Conservation (phyloP, 352 stramenopile genomes). For the Phytophthora tubulina region DNA sequence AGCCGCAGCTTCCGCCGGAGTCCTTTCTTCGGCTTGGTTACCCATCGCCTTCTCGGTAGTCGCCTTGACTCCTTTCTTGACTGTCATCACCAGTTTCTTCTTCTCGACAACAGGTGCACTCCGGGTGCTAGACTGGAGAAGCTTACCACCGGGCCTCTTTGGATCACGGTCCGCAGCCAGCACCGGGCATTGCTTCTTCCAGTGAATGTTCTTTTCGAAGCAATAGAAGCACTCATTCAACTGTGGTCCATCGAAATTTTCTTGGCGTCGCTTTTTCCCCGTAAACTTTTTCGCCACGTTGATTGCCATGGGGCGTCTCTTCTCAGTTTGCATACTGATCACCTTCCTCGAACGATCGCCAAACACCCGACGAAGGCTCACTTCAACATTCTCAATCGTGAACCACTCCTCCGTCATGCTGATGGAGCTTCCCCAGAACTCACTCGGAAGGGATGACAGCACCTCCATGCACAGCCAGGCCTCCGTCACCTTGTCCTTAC, state of each 20-base stretch:
- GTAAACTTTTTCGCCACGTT: constrained; percentile 7
- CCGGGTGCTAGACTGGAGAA: background rate
- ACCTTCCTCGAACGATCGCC: constrained; percentile 20
- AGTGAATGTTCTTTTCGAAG: constrained; percentile 4
- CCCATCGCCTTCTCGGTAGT: background rate
- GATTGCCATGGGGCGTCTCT: background rate
- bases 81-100: background rate
- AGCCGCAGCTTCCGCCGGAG: background rate
- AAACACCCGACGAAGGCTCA: constrained; percentile 1
- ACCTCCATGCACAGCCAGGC: constrained; percentile 20
- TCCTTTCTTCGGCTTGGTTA: too few species aligned
- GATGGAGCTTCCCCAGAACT: constrained; percentile 22
- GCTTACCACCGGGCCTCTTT: background rate
- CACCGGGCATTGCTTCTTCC: constrained; percentile 9
- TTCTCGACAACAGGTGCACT: background rate
- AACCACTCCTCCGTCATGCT: constrained; percentile 12
- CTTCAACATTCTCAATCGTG: constrained; percentile 12
- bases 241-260: background rate
- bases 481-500: constrained; percentile 19
- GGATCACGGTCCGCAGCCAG: background rate
- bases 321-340: constrained; percentile 3
- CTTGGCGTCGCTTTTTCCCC: background rate
- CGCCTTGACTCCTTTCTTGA: background rate
- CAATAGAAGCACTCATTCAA: constrained; percentile 8
- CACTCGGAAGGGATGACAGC: constrained; percentile 11